Evolutionary conservation across 2,329 filamentous ascomycete species (phyloP), one percentile per base, ranked within the genome.

Genomic region (Diaporthe citrichinensis): DNA sequence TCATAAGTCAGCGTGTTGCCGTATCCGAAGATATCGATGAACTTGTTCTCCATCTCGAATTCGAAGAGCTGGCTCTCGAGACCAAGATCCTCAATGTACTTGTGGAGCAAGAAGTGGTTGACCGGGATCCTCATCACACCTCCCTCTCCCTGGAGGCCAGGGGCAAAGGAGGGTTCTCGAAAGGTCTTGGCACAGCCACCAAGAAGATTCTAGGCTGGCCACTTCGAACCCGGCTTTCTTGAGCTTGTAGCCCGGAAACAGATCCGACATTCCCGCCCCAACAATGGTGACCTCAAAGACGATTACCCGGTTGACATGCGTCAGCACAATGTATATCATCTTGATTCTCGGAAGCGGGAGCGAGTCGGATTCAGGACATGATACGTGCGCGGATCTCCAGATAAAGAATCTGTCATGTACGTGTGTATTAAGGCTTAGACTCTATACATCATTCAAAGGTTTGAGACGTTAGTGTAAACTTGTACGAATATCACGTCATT

Each of bases 21-120:
- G n/a, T n/a, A n/a, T n/a, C 25, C 14, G 53, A 25, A 55, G 14
- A 55, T 55, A 14, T 55, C 31, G 53, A 55, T 55, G 53, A 55
- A 55, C 25, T 55, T 55, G 53, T 55, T 55, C 53, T 55, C 53
- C 25, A 55, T 55, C 53, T 55, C 53, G 25, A 55, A 55, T 9
- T 31, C 53, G 53, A 34, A 55, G 7, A 55, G 53, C 25, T 55
- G 53, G n/a, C 14, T 55, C 53, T 25, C 25, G 53, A 31, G 53
- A 20, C 25, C 25, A 15, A 55, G 17, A 1, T 55, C 25, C 3
- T 55, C 3, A 25, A 34, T 55, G 15, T 55, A 55, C 1, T 55
- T 34, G 25, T 34, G 53, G 53, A 55, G 53, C 53, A 55, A 55
- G 53, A 55, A 55, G 25, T 55, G 25, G 15, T 31, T 55, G 25